Evolutionary conservation across 2,329 filamentous ascomycete genomes (phyloP).

Genomic region (Microsporum canis): DNA sequence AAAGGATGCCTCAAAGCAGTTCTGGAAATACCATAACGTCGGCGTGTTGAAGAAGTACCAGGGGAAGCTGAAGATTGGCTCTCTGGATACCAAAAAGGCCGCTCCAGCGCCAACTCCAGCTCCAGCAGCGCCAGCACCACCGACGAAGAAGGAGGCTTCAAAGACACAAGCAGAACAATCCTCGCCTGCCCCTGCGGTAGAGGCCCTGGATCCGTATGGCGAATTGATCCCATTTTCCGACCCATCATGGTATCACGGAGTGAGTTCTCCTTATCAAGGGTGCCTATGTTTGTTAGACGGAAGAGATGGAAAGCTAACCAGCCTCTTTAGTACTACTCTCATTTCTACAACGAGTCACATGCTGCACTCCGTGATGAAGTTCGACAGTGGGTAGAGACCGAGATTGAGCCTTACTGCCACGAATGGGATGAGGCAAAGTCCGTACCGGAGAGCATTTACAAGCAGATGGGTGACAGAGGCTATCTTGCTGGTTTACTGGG

Average conservation of each 20-base stretch:
- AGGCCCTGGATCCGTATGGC: conserved; percentile 73
- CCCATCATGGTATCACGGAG: conserved; percentile 87
- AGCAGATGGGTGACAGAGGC: conserved; percentile 84
- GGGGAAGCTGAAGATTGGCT: conserved; percentile 51
- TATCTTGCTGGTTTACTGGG: conserved; percentile 88
- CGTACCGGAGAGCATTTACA: conserved; percentile 82
- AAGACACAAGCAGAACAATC: conserved; percentile 48
- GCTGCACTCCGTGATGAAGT: conserved; percentile 82
- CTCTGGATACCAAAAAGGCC: conserved; percentile 73
- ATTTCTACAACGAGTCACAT: conserved; percentile 92
- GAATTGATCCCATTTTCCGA: conserved; percentile 83
- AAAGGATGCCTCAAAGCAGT: conserved; percentile 58
- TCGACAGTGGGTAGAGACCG: conserved; percentile 79
- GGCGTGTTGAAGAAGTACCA: conserved; percentile 53
- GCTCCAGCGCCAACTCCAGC: conserved; percentile 29
- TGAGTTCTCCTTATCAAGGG: conserved; percentile 38
- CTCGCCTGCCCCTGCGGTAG: conserved; percentile 38
- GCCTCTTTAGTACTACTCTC: conserved; percentile 66
- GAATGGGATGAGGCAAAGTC: conserved; percentile 96
- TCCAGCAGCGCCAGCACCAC: conserved; percentile 33
- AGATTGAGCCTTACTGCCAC: conserved; percentile 79
- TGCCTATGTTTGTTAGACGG: background rate
- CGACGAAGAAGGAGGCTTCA: conserved; percentile 34
- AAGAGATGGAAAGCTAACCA: background rate
- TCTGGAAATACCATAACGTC: conserved; percentile 56